Conservation (phyloP, 306 rosid species). For the Senna siamea region DNA sequence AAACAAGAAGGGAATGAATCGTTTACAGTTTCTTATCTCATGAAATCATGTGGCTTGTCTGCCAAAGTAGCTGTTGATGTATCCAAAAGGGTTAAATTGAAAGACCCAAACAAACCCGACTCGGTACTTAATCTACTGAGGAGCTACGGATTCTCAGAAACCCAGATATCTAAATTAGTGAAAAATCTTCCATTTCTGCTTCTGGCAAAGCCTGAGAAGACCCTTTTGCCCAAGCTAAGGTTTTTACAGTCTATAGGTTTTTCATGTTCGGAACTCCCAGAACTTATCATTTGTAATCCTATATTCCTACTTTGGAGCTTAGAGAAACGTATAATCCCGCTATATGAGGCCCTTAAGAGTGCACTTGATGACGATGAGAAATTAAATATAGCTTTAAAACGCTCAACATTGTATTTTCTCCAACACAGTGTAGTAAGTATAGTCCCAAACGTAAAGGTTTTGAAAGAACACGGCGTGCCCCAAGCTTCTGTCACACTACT, state of each 20-base stretch:
- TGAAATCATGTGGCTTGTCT: slow-evolving; percentile 43
- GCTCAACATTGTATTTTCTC: neutral
- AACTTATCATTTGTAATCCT: neutral
- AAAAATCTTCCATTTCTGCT: slow-evolving; percentile 3
- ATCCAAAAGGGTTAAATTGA: slow-evolving; percentile 18
- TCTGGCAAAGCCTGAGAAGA: slow-evolving; percentile 41
- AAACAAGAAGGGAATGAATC: neutral
- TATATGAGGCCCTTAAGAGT: slow-evolving; percentile 38
- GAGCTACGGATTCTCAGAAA: slow-evolving; percentile 22
- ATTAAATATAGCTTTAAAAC: neutral
- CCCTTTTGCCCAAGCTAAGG: slow-evolving; percentile 51
- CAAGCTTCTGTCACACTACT: neutral
- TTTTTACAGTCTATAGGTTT: slow-evolving; percentile 46
- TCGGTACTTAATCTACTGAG: slow-evolving; percentile 27
- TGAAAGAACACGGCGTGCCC: slow-evolving; percentile 38
- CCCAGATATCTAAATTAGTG: slow-evolving; percentile 40
- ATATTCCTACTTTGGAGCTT: slow-evolving; percentile 24
- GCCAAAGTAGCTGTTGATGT: slow-evolving; percentile 26
- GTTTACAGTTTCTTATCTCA: neutral
- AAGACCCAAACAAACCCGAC: neutral
- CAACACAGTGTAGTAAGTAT: neutral
- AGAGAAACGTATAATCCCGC: slow-evolving; percentile 37
- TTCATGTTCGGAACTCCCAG: slow-evolving; percentile 37
- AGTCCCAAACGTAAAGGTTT: slow-evolving; percentile 27
- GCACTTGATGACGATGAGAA: slow-evolving; percentile 33